Conservation (phyloP, 805 yeast genomes). For the Saturnispora silvae region DNA sequence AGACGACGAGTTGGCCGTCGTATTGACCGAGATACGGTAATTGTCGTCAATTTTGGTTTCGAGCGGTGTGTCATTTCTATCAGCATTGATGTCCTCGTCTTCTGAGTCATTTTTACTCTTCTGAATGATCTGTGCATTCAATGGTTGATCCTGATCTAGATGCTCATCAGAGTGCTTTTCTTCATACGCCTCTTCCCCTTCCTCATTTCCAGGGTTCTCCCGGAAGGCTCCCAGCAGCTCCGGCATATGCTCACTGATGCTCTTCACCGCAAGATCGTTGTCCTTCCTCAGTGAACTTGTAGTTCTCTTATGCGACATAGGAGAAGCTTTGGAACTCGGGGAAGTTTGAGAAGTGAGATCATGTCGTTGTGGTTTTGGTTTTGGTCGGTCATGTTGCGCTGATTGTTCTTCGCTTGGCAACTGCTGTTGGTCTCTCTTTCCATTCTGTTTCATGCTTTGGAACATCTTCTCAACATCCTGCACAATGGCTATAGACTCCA, state of each 20-base stretch:
- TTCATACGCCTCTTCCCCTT: neutral
- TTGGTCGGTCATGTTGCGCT: constrained; percentile 1
- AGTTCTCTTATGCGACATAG: constrained; percentile 4
- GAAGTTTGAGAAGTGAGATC: neutral
- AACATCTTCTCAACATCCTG: constrained; percentile 68
- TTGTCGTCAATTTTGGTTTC: too few species aligned
- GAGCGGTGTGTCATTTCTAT: too few species aligned
- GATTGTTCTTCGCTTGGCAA: neutral
- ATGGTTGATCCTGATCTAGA: too few species aligned
- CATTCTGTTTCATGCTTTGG: constrained; percentile 35
- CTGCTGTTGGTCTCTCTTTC: neutral
- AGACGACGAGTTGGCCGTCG: neutral
- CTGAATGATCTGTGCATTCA: too few species aligned
- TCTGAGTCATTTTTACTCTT: neutral
- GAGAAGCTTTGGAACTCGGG: neutral
- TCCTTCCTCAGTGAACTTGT: constrained; percentile 6
- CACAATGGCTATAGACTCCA: constrained; percentile 58
- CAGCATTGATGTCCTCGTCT: constrained; percentile 35
- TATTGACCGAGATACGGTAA: too few species aligned
- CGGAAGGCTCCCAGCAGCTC: constrained; percentile 56
- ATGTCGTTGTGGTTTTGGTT: constrained; percentile 3
- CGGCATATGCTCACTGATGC: constrained; percentile 56
- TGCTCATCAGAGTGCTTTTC: too few species aligned
- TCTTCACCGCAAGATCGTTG: constrained; percentile 25
- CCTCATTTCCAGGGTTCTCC: constrained; percentile 2